Conservation (phyloP, 2,329 filamentous ascomycete genomes). For the Apiospora saccharicola region DNA sequence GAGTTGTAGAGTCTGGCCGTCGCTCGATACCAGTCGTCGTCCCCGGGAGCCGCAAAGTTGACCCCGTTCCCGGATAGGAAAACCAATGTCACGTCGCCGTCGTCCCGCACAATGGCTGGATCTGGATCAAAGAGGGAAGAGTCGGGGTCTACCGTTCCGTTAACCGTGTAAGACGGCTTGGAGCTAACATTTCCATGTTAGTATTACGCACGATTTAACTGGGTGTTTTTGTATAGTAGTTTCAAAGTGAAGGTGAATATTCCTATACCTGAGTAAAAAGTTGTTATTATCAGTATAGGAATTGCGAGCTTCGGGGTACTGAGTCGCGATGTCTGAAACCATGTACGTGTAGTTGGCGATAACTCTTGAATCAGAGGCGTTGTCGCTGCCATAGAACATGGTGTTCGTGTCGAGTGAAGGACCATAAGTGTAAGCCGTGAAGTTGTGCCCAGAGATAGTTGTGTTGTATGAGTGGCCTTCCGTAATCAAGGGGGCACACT, state of each 20-base stretch:
- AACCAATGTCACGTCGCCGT: constrained; percentile 24
- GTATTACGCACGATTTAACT: too few relatives aligned
- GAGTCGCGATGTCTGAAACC: not conserved
- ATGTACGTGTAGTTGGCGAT: not conserved
- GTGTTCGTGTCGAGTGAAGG: not conserved
- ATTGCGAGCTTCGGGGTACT: not conserved
- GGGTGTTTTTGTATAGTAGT: too few relatives aligned
- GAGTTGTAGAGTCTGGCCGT: not conserved
- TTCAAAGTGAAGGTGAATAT: too few relatives aligned
- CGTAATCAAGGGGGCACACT: constrained; percentile 1
- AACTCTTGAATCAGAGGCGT: too few relatives aligned
- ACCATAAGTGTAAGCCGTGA: not conserved
- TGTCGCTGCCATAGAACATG: too few relatives aligned
- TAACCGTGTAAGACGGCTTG: not conserved
- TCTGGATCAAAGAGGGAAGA: constrained; percentile 22
- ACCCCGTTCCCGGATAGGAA: constrained; percentile 33
- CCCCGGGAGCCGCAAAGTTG: constrained; percentile 22
- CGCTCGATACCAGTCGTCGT: constrained; percentile 33
- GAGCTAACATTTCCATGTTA: not conserved
- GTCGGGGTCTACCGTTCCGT: not conserved
- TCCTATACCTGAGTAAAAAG: not conserved
- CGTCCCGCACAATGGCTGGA: not conserved
- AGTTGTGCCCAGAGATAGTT: constrained; percentile 7
- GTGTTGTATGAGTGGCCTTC: not conserved
- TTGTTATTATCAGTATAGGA: not conserved